Conservation (phyloP, 495 filamentous ascomycete species). For the Penicillium desertorum region DNA sequence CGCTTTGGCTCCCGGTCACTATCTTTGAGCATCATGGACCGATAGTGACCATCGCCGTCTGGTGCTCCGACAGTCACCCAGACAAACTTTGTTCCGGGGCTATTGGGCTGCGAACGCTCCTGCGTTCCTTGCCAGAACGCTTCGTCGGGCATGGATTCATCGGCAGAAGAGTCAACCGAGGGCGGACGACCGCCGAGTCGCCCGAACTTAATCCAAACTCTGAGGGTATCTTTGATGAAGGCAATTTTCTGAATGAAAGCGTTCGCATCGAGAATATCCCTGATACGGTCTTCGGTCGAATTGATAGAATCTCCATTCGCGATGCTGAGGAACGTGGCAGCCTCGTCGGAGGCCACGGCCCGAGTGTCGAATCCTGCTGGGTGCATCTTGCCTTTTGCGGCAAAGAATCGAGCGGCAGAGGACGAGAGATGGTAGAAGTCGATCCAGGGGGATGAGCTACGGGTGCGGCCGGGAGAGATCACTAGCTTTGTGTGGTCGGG, state of each 20-base stretch:
- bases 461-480: constrained; percentile 66
- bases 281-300: constrained; percentile 54
- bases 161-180: constrained; percentile 18
- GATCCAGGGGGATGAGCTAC: constrained; percentile 58
- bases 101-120: constrained; percentile 50
- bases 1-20: constrained; percentile 17
- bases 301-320: constrained; percentile 52
- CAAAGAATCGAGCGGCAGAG: constrained; percentile 62
- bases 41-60: constrained; percentile 64
- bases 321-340: constrained; percentile 58
- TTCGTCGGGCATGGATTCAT: constrained; percentile 47
- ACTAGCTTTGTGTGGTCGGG: constrained; percentile 95
- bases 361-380: constrained; percentile 49
- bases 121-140: constrained; percentile 68
- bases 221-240: constrained; percentile 68
- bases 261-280: constrained; percentile 70
- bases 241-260: constrained; percentile 75
- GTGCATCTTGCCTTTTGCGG: constrained; percentile 59
- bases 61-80: constrained; percentile 82
- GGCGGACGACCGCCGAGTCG: constrained; percentile 59
- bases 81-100: constrained; percentile 66
- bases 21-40: constrained; percentile 42
- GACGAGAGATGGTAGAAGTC: constrained; percentile 82
- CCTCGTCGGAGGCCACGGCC: constrained; percentile 59
- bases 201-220: constrained; percentile 69